Conservation (phyloP, 495 filamentous ascomycete genomes). For the Cenococcum geophilum region DNA sequence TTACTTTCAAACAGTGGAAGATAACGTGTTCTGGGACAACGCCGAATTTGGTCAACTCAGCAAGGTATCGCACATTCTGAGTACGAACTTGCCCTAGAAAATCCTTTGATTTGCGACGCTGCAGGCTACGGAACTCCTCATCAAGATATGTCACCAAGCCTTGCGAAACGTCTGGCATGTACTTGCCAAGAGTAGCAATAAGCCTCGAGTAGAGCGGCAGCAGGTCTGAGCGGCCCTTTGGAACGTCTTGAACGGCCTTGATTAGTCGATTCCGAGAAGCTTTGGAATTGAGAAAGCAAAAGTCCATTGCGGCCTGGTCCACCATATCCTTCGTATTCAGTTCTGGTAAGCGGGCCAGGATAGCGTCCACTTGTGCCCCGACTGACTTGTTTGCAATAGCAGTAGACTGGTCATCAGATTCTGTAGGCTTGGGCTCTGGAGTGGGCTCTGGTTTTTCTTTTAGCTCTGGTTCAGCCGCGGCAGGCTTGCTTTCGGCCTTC, state of each 20-base stretch:
- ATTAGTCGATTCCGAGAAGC: slow-evolving; percentile 89
- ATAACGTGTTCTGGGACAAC: slow-evolving; percentile 98
- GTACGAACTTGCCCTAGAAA: slow-evolving; percentile 90
- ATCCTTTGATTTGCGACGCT: slow-evolving; percentile 97
- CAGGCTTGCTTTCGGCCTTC: slow-evolving; percentile 35
- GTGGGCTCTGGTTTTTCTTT: slow-evolving; percentile 42
- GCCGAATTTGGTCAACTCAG: slow-evolving; percentile 95
- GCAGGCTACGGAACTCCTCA: slow-evolving; percentile 92
- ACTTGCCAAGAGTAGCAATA: slow-evolving; percentile 86
- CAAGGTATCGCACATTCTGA: slow-evolving; percentile 92
- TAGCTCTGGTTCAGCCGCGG: slow-evolving; percentile 37
- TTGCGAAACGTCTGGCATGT: slow-evolving; percentile 87
- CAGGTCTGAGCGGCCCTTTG: slow-evolving; percentile 88
- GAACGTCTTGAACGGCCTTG: slow-evolving; percentile 89
- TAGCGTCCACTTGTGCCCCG: slow-evolving; percentile 89
- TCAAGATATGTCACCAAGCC: slow-evolving; percentile 91
- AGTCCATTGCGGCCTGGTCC: slow-evolving; percentile 87
- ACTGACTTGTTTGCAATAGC: slow-evolving; percentile 96
- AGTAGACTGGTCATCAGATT: slow-evolving; percentile 77
- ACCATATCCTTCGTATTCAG: slow-evolving; percentile 85
- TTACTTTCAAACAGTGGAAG: slow-evolving; percentile 97
- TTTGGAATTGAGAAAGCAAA: slow-evolving; percentile 98
- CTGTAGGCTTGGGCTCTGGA: slow-evolving; percentile 51
- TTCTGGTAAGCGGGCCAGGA: slow-evolving; percentile 81
- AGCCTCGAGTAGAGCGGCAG: slow-evolving; percentile 86